These are phyloP conservation scores for Sutorius australiensis DNA, from an alignment of 768 basidiomycete species.

Conservation along the genomic window DNA sequence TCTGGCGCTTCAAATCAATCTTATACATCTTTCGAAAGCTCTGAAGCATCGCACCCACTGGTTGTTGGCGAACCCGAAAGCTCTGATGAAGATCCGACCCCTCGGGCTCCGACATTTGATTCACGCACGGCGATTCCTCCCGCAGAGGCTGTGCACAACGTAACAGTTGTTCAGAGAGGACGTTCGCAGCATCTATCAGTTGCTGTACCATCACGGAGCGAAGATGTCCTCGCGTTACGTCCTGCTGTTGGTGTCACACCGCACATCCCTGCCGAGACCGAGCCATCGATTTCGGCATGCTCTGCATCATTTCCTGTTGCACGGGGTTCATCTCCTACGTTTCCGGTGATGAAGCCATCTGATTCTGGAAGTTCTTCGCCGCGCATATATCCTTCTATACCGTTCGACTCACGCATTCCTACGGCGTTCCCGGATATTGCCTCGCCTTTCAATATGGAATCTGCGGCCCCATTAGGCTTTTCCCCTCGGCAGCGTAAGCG, in stretches of 20 bases:
- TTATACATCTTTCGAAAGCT: slow-evolving; percentile 1
- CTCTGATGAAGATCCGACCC: slow-evolving; percentile 26
- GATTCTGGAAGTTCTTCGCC: background rate
- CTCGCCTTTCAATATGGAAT: slow-evolving; percentile 22
- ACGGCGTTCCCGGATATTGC: slow-evolving; percentile 1
- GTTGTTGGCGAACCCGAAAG: slow-evolving; percentile 1
- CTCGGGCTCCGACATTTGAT: slow-evolving; percentile 20
- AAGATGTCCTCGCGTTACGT: slow-evolving; percentile 4
- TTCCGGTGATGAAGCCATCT: background rate
- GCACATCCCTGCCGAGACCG: slow-evolving; percentile 22
- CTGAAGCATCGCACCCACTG: slow-evolving; percentile 7
- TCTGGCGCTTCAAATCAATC: background rate
- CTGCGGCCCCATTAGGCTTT: background rate
- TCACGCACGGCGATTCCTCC: background rate
- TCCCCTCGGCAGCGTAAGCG: slow-evolving; percentile 23
- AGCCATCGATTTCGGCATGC: slow-evolving; percentile 3
- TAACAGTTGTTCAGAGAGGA: background rate
- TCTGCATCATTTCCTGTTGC: slow-evolving; percentile 11
- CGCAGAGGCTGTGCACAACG: background rate
- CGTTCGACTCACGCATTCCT: slow-evolving; percentile 5
- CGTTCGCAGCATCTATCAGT: slow-evolving; percentile 16
- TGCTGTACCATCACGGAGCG: slow-evolving; percentile 9
- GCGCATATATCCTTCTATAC: background rate
- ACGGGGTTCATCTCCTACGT: slow-evolving; percentile 2
- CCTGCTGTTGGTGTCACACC: slow-evolving; percentile 23